These are phyloP conservation scores for Lachancea waltii DNA, from an alignment of 805 yeast species.

Conservation along the genomic window DNA sequence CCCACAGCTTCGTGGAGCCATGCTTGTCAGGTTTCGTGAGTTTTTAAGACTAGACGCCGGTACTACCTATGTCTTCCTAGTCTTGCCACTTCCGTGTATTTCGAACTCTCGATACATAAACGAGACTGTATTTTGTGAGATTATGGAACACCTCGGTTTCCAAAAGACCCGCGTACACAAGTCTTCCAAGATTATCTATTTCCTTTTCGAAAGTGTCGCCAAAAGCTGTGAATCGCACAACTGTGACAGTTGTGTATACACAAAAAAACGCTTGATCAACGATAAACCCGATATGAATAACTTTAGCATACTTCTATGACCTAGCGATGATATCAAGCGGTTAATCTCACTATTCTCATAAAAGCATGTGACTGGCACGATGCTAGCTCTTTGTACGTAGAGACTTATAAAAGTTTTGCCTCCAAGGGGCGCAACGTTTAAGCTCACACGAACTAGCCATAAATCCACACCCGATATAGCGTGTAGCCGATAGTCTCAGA, in stretches of 20 bases:
- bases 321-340: no score
- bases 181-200: constrained; percentile 67
- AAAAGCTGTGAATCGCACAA: no score
- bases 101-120: constrained; percentile 75
- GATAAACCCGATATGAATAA: constrained; percentile 62
- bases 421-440: not conserved
- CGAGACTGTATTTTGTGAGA: constrained; percentile 34
- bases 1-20: constrained; percentile 62
- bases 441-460: not conserved
- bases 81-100: constrained; percentile 83
- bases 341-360: not conserved
- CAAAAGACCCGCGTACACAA: constrained; percentile 40
- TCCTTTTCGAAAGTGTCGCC: constrained; percentile 52
- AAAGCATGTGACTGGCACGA: not conserved
- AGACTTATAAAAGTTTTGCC: not conserved
- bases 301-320: constrained; percentile 43
- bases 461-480: no score
- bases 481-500: no score
- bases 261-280: constrained; percentile 43
- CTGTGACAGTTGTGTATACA: no score
- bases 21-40: constrained; percentile 54
- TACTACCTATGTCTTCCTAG: constrained; percentile 54
- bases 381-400: not conserved
- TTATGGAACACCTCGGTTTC: constrained; percentile 62
- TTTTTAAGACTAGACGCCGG: constrained; percentile 41